Evolutionary conservation across 2,329 filamentous ascomycete species (phyloP), one percentile per base, ranked within the genome.

Genomic region (Dactylellina sp.): DNA sequence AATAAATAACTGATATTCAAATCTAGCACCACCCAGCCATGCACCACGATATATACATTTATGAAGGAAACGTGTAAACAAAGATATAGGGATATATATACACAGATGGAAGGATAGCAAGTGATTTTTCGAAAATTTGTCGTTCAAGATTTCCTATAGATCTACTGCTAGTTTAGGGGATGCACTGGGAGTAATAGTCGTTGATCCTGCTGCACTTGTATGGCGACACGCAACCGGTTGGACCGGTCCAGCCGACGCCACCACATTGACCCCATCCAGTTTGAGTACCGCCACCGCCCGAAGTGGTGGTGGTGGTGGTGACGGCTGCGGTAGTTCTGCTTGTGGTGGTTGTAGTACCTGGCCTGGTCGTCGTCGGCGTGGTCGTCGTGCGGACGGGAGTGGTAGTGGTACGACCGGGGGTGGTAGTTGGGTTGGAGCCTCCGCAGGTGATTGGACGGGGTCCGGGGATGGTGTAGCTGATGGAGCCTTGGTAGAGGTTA

Each of bases 401-500:
- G 22, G 56, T 50, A 20, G 56, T 56, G 12, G 25, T 44, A 7
- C 14, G 25, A 14, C 62, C 32, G 22, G 61, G 24, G 16, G 66
- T 52, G 12, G 75, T 46, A 6, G 47, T 49, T 32, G 71, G 53
- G 1, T 56, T 18, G 11, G 62, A 50, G 2, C 56, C 65, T 18
- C 76, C 75, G 64, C 76, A 77, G 37, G 61, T 75, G 63, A 77
- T 66, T n/a, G 72, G 71, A 11, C 71, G 65, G 3, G 83, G 83
- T 18, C 83, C 83, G 44, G 83, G 83, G 59, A 82, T 81, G 14
- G 79, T 79, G 78, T 83, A 84, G 64, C 77, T 80, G 70, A 80
- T 78, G 57, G 63, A 37, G 12, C n/a, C n/a, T 24, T 65, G 70
- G 79, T 84, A 68, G 35, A 71, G 56, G 52, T 44, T 61, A 22